phyloP scores from a whole-genome alignment of 805 yeast species.

The Hanseniaspora lachancei region DNA sequence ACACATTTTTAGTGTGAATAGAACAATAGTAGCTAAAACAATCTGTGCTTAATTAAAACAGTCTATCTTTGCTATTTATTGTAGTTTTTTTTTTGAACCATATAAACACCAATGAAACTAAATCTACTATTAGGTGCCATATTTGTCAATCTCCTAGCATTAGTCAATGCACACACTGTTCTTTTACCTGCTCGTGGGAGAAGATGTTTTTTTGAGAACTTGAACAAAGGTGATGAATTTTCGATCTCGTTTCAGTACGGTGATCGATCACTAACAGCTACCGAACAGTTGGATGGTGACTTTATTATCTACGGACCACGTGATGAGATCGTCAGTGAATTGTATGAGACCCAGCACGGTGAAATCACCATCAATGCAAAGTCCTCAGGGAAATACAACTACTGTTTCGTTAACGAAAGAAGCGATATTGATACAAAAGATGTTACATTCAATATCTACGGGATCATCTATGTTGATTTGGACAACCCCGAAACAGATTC shows the following conservation, averaged over 20 bases:
- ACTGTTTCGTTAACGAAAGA: slow-evolving; percentile 85
- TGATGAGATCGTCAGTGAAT: slow-evolving; percentile 35
- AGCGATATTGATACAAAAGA: slow-evolving; percentile 64
- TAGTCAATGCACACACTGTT: slow-evolving; percentile 56
- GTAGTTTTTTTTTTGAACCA: not conserved
- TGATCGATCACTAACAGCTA: slow-evolving; percentile 62
- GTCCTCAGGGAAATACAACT: slow-evolving; percentile 59
- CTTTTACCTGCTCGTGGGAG: slow-evolving; percentile 70
- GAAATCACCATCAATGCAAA: slow-evolving; percentile 58
- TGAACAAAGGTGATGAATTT: slow-evolving; percentile 73
- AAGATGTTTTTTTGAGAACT: slow-evolving; percentile 74
- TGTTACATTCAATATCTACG: slow-evolving; percentile 89
- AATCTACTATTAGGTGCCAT: not conserved
- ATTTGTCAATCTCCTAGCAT: slow-evolving; percentile 8
- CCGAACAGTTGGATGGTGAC: slow-evolving; percentile 54
- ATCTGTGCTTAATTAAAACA: no score
- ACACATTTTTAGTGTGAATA: no score
- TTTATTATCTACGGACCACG: slow-evolving; percentile 44
- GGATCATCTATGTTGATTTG: slow-evolving; percentile 72
- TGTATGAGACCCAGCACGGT: slow-evolving; percentile 60
- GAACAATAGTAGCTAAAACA: no score
- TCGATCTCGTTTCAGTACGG: slow-evolving; percentile 89
- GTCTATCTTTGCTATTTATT: no score
- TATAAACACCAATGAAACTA: not conserved
- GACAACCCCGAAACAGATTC: slow-evolving; percentile 65